Conservation (phyloP, 176 grass and related monocot genomes). For the Eremochloa ophiuroides region DNA sequence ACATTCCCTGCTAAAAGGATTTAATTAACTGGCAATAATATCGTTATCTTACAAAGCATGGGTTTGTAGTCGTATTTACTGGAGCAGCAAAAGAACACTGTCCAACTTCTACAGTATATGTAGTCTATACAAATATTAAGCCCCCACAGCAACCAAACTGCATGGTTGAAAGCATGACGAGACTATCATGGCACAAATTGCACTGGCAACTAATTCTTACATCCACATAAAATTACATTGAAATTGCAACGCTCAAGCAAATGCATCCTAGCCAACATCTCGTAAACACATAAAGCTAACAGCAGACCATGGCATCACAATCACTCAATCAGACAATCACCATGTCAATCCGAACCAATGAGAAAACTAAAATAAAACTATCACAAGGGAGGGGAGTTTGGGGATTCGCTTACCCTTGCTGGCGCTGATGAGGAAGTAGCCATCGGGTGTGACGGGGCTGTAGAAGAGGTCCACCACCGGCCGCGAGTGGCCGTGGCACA, state of each 20-base stretch:
- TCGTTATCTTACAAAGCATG: not conserved
- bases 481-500: slow-evolving; percentile 98
- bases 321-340: not conserved
- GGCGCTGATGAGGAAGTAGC: slow-evolving; percentile 95
- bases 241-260: not conserved
- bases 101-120: not conserved
- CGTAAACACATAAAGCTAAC: not conserved
- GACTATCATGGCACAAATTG: not conserved
- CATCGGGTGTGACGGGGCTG: slow-evolving; percentile 71
- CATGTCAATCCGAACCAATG: not conserved
- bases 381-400: not conserved
- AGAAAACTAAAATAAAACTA: not conserved
- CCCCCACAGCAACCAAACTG: not conserved
- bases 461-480: slow-evolving; percentile 97
- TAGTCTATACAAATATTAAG: not conserved
- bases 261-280: not conserved
- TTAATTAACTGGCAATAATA: not conserved
- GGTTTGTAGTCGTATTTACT: not conserved
- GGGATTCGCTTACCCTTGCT: slow-evolving; percentile 70
- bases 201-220: not conserved
- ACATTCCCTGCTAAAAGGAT: no score
- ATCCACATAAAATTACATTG: not conserved
- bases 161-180: not conserved
- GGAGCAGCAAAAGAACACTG: not conserved
- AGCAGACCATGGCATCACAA: not conserved